phyloP scores from a whole-genome alignment of 331 rosid species.

The Spiraea crenata region DNA sequence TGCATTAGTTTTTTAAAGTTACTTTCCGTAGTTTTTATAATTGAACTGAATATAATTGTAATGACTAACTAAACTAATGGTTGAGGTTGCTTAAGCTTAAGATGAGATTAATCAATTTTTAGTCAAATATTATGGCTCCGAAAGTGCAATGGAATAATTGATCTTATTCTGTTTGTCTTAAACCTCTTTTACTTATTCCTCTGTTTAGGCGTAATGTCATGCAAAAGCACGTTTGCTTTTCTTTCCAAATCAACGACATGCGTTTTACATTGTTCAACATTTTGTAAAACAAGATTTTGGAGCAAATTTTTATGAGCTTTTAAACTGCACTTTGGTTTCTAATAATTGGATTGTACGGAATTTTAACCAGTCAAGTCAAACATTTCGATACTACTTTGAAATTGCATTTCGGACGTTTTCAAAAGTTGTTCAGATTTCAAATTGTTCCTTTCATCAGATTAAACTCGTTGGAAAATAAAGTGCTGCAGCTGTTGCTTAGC shows the following conservation, averaged over 20 bases:
- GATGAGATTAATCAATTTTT: not conserved
- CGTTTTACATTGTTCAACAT: not conserved
- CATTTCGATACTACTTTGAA: not conserved
- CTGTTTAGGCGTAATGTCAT: not conserved
- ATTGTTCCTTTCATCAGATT: not conserved
- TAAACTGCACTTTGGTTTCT: slow-evolving; percentile 8
- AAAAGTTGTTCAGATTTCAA: not conserved
- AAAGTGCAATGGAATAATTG: not conserved
- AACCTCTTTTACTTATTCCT: not conserved
- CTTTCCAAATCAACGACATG: not conserved
- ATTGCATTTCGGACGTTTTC: not conserved
- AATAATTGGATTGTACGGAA: not conserved
- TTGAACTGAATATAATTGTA: no score
- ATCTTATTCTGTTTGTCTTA: not conserved
- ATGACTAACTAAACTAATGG: no score
- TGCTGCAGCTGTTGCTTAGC: no score
- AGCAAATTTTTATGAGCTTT: not conserved
- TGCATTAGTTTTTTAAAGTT: no score
- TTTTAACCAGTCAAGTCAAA: not conserved
- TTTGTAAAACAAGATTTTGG: slow-evolving; percentile 5
- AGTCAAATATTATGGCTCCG: slow-evolving; percentile 11
- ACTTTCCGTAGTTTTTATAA: no score
- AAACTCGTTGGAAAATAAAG: not conserved
- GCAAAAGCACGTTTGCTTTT: not conserved
- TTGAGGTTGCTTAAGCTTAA: no score